Conservation (phyloP, 78 protist genomes). For the Anaeramoeba flamelloides region DNA sequence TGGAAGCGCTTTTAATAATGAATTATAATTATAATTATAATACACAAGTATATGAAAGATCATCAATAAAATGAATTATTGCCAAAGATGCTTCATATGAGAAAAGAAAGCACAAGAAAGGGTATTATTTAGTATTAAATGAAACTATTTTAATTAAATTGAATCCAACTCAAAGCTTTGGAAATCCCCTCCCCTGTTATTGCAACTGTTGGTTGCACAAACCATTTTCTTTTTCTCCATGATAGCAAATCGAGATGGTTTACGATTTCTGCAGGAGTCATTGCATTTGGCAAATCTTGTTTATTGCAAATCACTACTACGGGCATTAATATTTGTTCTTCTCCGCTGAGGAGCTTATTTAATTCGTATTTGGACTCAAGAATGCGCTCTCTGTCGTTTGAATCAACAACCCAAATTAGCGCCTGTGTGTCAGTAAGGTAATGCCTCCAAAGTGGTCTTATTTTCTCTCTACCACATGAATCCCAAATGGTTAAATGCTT, state of each 20-base stretch:
- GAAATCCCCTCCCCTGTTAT: neutral
- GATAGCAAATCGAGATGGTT: neutral
- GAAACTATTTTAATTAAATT: too few relatives aligned
- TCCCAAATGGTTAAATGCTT: neutral
- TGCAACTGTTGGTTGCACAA: neutral
- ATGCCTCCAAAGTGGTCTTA: neutral
- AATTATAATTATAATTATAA: too few relatives aligned
- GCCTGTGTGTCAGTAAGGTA: neutral
- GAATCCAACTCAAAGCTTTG: neutral
- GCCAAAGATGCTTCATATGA: too few relatives aligned
- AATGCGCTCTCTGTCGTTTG: neutral
- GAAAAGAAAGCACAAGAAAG: too few relatives aligned
- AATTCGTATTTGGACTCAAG: neutral
- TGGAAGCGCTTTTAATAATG: too few relatives aligned
- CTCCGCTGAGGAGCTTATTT: neutral
- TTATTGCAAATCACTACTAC: neutral
- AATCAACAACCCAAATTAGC: neutral
- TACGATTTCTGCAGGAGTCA: neutral
- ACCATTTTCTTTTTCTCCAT: neutral
- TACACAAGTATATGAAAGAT: too few relatives aligned
- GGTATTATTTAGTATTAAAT: too few relatives aligned
- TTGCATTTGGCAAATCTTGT: slow-evolving; percentile 1
- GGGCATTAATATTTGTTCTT: neutral
- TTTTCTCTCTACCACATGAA: neutral
- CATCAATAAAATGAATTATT: too few relatives aligned